These are phyloP conservation scores for Lagenidium sp. DNA, from an alignment of 352 stramenopile species.

Conservation along the genomic window DNA sequence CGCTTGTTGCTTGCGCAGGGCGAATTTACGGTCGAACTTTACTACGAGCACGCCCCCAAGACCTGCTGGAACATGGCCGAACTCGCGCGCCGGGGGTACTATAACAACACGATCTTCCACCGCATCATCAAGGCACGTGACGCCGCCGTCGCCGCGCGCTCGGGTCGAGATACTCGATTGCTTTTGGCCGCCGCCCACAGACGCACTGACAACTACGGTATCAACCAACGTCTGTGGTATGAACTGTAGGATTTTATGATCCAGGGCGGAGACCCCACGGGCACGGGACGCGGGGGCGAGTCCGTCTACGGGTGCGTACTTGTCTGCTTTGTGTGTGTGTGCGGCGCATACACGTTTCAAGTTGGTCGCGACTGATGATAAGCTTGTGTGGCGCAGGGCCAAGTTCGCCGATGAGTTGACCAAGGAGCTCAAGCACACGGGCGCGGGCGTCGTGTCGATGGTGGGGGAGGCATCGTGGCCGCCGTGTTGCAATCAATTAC, in stretches of 20 bases:
- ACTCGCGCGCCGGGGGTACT: constrained; percentile 89
- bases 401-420: constrained; percentile 95
- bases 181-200: too few relatives aligned
- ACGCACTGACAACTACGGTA: too few relatives aligned
- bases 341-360: too few relatives aligned
- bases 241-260: constrained; percentile 91
- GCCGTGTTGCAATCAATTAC: background rate
- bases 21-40: constrained; percentile 90
- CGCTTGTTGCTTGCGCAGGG: constrained; percentile 27
- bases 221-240: too few relatives aligned
- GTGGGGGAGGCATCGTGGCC: too few relatives aligned
- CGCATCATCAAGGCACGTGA: constrained; percentile 90
- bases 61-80: constrained; percentile 92
- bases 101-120: constrained; percentile 95
- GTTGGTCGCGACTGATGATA: too few relatives aligned
- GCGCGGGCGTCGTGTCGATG: constrained; percentile 87
- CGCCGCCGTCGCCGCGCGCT: too few relatives aligned
- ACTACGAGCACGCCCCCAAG: constrained; percentile 88
- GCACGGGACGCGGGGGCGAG: constrained; percentile 88
- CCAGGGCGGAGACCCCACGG: constrained; percentile 92
- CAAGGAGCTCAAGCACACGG: constrained; percentile 91
- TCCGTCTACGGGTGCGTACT: constrained; percentile 81
- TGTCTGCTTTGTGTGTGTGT: too few relatives aligned
- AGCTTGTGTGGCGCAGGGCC: constrained; percentile 40
- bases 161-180: too few relatives aligned